Base-by-base conservation (phyloP, 2,329 filamentous ascomycete species). In the Cladosporium phlei region DNA sequence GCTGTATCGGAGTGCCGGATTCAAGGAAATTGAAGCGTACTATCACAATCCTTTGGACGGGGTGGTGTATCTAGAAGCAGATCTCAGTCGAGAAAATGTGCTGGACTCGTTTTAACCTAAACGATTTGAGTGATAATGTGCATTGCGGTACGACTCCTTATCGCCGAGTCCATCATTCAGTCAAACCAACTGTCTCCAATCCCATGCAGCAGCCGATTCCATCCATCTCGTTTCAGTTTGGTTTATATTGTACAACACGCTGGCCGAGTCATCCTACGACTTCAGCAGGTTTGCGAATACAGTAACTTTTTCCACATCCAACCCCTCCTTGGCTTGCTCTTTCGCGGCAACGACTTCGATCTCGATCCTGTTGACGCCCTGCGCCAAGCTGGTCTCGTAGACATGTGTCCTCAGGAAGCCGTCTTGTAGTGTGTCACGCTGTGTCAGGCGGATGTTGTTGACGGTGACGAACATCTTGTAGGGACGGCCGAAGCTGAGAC, bases 261-360 rank as follows among this genome's bases (percentile, higher is more conserved):
- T n/a, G n/a, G n/a, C n/a, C n/a, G n/a, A n/a, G n/a, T n/a, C n/a
- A n/a, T n/a, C n/a, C n/a, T n/a, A n/a, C 40, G 62, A 63, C 66
- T 69, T 77, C 64, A 80, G 66, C 56, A 94, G 67, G 65, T 93
- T 85, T 51, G 85, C 77, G 66, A 86, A 86, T 21, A 93, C 73
- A 1, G 81, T 88, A 48, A 89, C 76, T 57, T 84, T 85, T 69
- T 96, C 89, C 52, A 90, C 71, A 62, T 93, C 88, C 27, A 84
- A 49, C 3, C 60, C 57, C 52, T 55, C 58, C 32, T 48, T 50
- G 24, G 52, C 53, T 10, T 48, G 56, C 34, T 53, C 77, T 8
- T 55, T 61, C 20, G 59, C 57, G 33, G 87, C 86, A 53, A 89
- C 79, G 48, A 91, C 73, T 58, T 91, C 85, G 6, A 94, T 75